phyloP scores from a whole-genome alignment of 2,329 filamentous ascomycete genomes.

The Ceratocystis ficicola region DNA sequence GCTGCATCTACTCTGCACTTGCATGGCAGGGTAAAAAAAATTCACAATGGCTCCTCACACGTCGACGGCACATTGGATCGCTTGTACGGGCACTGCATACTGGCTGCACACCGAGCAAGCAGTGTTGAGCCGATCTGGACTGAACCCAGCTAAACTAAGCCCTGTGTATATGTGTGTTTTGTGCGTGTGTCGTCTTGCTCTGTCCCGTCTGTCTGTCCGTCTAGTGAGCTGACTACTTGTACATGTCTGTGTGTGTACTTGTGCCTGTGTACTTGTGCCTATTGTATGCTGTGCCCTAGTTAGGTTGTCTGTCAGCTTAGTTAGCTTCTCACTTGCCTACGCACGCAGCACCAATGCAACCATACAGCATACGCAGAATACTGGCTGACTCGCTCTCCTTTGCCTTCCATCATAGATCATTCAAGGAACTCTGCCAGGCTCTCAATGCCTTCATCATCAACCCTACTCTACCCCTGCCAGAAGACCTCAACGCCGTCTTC shows the following conservation, averaged over 20 bases:
- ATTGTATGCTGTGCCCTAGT: no score
- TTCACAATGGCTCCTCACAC: neutral
- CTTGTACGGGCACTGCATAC: neutral
- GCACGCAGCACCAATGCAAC: slow-evolving; percentile 17
- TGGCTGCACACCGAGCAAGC: neutral
- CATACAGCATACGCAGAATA: slow-evolving; percentile 1
- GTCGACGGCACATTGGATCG: neutral
- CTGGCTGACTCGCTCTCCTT: slow-evolving; percentile 22
- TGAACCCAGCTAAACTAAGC: neutral
- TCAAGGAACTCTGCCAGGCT: slow-evolving; percentile 49
- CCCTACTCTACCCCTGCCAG: slow-evolving; percentile 51
- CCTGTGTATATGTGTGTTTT: neutral
- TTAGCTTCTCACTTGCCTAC: neutral
- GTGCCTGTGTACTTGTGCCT: no score
- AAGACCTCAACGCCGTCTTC: slow-evolving; percentile 50
- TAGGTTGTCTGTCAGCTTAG: neutral
- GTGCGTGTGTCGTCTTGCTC: neutral
- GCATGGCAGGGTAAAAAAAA: slow-evolving; percentile 3
- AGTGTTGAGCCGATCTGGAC: no score
- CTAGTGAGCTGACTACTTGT: neutral
- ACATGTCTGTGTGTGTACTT: neutral
- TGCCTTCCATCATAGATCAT: slow-evolving; percentile 33
- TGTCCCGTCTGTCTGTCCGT: neutral
- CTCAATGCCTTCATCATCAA: slow-evolving; percentile 39
- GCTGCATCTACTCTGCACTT: slow-evolving; percentile 7